These are phyloP conservation scores for Zizania latifolia DNA, from an alignment of 176 grass and related monocot species.

Conservation along the genomic window DNA sequence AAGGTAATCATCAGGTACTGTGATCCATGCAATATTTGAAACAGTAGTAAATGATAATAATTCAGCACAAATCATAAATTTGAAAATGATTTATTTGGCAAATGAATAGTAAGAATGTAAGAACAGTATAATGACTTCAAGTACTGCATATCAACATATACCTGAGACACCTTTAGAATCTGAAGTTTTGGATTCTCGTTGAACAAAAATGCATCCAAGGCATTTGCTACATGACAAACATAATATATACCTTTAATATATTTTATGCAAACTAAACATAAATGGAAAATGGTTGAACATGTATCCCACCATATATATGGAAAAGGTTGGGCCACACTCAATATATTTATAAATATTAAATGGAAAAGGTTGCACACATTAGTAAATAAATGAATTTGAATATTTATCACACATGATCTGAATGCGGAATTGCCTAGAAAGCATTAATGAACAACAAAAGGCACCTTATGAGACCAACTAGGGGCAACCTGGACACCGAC, in stretches of 20 bases:
- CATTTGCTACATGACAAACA: constrained; percentile 62
- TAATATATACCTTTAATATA: background rate
- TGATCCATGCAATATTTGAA: constrained; percentile 18
- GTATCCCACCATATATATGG: background rate
- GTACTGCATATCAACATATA: constrained; percentile 22
- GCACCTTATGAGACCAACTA: constrained; percentile 88
- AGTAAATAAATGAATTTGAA: background rate
- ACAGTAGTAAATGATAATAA: background rate
- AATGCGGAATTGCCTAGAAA: background rate
- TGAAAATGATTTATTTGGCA: background rate
- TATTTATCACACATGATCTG: background rate
- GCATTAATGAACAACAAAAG: background rate
- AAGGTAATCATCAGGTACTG: background rate
- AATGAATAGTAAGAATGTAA: background rate
- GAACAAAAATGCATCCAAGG: constrained; percentile 87
- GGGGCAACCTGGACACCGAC: constrained; percentile 73
- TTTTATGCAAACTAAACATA: constrained; percentile 9
- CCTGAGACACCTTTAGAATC: constrained; percentile 89
- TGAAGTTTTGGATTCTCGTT: constrained; percentile 76
- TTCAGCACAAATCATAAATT: background rate
- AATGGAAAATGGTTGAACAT: background rate
- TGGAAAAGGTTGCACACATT: background rate
- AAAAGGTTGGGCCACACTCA: background rate
- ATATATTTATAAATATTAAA: constrained; percentile 15
- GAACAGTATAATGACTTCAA: background rate